Conservation (phyloP, 2,329 filamentous ascomycete species). For the Alternaria triticina region DNA sequence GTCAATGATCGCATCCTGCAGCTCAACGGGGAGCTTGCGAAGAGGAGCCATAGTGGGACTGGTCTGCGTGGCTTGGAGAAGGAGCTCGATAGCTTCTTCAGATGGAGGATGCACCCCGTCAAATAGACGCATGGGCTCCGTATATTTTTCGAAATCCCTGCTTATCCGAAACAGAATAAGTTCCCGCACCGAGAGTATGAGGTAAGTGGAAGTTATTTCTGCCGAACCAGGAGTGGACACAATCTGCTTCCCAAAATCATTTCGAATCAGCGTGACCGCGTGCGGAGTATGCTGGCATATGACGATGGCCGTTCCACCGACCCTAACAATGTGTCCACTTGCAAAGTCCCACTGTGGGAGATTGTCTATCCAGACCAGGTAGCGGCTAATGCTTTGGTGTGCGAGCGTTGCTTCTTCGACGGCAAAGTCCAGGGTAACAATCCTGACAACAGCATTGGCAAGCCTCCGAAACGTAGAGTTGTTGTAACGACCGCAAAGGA, state of each 20-base stretch:
- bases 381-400: constrained; percentile 7
- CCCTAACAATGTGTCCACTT: constrained; percentile 12
- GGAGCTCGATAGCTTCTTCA: constrained; percentile 17
- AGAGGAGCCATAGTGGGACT: constrained; percentile 11
- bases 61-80: constrained; percentile 19
- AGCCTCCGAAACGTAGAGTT: constrained; percentile 18
- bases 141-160: constrained; percentile 11
- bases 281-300: constrained; percentile 18
- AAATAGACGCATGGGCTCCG: constrained; percentile 19
- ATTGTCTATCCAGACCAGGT: constrained; percentile 17
- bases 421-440: constrained; percentile 15
- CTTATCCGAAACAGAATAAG: constrained; percentile 19
- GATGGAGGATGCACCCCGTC: constrained; percentile 22
- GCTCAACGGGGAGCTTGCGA: constrained; percentile 25
- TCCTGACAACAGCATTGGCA: constrained; percentile 15
- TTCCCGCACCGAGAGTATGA: constrained; percentile 26
- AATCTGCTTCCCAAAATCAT: constrained; percentile 14
- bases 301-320: constrained; percentile 18
- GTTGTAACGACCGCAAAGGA: constrained; percentile 18
- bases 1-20: constrained; percentile 29
- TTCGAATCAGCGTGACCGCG: constrained; percentile 17
- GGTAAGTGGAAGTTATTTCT: constrained; percentile 9
- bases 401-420: constrained; percentile 14
- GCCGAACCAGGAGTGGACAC: background rate
- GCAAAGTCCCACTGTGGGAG: constrained; percentile 14